Evolutionary conservation across 2,329 filamentous ascomycete species (phyloP).

Genomic region (Aspergillus floridensis): DNA sequence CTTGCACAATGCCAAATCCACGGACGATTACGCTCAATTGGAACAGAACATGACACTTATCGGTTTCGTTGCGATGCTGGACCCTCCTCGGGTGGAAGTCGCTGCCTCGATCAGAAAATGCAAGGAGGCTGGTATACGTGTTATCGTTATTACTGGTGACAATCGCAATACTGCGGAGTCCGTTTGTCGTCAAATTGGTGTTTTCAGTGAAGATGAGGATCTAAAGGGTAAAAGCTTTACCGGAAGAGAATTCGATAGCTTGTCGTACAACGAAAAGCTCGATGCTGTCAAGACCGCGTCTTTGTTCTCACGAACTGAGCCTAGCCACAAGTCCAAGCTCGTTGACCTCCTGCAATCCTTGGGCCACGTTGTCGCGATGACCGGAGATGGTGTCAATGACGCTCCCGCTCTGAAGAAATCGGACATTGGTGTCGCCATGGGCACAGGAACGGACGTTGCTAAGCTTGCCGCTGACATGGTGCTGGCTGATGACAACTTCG

Average conservation of each 20-base stretch:
- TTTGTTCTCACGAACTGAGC: constrained; percentile 94
- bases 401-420: constrained; percentile 97
- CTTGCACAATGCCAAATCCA: constrained; percentile 72
- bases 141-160: constrained; percentile 97
- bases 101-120: constrained; percentile 82
- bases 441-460: constrained; percentile 92
- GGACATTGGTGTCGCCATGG: constrained; percentile 98
- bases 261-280: constrained; percentile 75
- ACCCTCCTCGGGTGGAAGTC: constrained; percentile 92
- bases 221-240: constrained; percentile 91
- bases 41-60: constrained; percentile 94
- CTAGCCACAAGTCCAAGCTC: constrained; percentile 93
- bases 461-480: constrained; percentile 99
- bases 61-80: constrained; percentile 92
- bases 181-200: constrained; percentile 94
- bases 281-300: constrained; percentile 81
- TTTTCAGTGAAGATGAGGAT: constrained; percentile 80
- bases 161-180: constrained; percentile 97
- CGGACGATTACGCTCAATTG: constrained; percentile 77
- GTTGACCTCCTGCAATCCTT: constrained; percentile 92
- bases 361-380: constrained; percentile 97
- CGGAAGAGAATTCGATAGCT: constrained; percentile 86
- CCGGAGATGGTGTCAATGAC: constrained; percentile 97
- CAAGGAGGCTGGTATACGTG: constrained; percentile 87
- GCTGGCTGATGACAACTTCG: constrained; percentile 96